Evolutionary conservation across 2,329 filamentous ascomycete species (phyloP), one percentile per base, ranked within the genome.

Genomic region (Colletotrichum caudatum): DNA sequence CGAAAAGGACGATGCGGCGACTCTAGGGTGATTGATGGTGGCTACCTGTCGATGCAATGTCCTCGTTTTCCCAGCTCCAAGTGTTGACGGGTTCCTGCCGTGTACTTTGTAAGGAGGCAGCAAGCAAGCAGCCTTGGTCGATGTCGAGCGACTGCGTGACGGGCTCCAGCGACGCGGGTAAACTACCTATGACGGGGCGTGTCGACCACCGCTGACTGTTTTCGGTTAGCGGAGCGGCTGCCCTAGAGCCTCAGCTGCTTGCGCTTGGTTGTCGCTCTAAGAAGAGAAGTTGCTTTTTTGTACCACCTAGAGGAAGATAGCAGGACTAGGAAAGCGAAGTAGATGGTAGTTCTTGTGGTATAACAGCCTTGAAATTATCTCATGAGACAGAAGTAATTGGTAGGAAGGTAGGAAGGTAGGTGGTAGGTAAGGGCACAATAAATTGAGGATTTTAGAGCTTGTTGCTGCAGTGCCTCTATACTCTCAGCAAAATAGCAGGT

Each of bases 141-240:
- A 72, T 33, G 65, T 66, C 46, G 70, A 71, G 54, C 46, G 65
- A 54, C 65, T 69, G 69, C 69, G 70, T 71, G 70, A 72, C 67
- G 62, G 58, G 70, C 67, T 51, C 62, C 66, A 62, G 70, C 70
- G 61, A 71, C 70, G 70, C 66, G 67, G 70, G 41, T 66, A 56
- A 57, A 57, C 14, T 14, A 44, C n/a, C 54, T 66, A 72, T 66
- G 70, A 71, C 70, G 62, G 67, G 70, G 61, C 70, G 61, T 63
- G 66, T 70, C 61, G 56, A 61, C 70, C 50, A 26, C 35, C 29
- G 20, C 8, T 66, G 29, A 20, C 67, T 54, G 23, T 9, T 60
- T 72, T 51, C 16, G 69, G 69, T 72, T 72, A 69, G 66, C 64
- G 59, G 41, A 35, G 33, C 57, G 44, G 66, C 57, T 54, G 58